Conservation (phyloP, 768 basidiomycete genomes). For the Cystobasidium onofrii region DNA sequence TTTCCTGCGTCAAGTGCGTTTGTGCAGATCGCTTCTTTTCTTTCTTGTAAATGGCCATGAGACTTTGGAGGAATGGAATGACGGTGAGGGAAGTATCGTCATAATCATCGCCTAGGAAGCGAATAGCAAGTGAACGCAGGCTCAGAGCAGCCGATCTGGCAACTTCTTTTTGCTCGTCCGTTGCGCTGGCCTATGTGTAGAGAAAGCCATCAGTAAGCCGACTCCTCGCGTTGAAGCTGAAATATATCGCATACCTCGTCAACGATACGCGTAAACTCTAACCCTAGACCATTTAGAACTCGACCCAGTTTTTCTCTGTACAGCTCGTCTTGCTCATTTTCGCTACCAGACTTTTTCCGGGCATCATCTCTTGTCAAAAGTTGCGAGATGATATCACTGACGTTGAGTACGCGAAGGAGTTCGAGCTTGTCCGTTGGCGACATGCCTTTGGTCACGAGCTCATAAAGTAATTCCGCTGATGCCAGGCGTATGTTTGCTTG, state of each 20-base stretch:
- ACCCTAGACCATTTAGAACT: conserved; percentile 68
- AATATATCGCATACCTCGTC: conserved; percentile 51
- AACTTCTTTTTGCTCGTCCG: conserved; percentile 8
- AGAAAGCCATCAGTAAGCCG: not conserved
- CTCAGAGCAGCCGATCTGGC: conserved; percentile 18
- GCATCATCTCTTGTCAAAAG: conserved; percentile 51
- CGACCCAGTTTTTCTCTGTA: conserved; percentile 83
- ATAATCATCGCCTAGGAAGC: conserved; percentile 79
- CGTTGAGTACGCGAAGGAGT: conserved; percentile 75
- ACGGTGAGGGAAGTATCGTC: conserved; percentile 81
- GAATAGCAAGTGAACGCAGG: conserved; percentile 69
- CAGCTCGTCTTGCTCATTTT: conserved; percentile 64
- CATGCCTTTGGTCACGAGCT: conserved; percentile 83
- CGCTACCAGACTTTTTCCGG: conserved; percentile 58
- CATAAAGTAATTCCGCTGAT: conserved; percentile 66
- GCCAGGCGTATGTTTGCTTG: conserved; percentile 68
- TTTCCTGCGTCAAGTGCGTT: conserved; percentile 51
- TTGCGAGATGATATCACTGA: conserved; percentile 70
- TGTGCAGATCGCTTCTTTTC: conserved; percentile 51
- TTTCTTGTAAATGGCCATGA: conserved; percentile 70
- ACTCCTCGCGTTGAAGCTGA: not conserved
- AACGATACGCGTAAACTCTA: conserved; percentile 71
- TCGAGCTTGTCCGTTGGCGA: conserved; percentile 82
- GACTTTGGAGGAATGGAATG: conserved; percentile 66
- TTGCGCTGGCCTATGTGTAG: not conserved